Evolutionary conservation across 345 rosid genomes (phyloP).

Genomic region (Carallia pectinifolia): DNA sequence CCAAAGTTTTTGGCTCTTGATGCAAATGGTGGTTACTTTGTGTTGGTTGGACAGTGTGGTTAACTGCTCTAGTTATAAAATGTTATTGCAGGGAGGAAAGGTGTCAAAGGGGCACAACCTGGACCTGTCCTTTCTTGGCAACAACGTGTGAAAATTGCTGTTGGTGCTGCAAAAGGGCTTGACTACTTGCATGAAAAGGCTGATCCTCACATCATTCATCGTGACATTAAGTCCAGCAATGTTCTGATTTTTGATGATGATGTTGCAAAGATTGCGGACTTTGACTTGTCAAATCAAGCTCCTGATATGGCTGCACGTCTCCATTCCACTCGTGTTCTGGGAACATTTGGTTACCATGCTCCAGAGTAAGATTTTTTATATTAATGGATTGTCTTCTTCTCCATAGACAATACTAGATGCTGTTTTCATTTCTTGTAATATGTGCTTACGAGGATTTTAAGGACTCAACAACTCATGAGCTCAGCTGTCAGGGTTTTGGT

Average conservation of each 20-base stretch:
- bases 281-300: conserved; percentile 89
- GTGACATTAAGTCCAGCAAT: conserved; percentile 88
- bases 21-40: too few species aligned
- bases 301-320: conserved; percentile 91
- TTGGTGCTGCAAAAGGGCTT: conserved; percentile 87
- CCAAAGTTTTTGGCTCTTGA: too few species aligned
- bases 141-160: conserved; percentile 91
- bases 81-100: conserved; percentile 49
- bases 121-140: conserved; percentile 85
- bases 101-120: conserved; percentile 79
- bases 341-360: conserved; percentile 97
- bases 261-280: conserved; percentile 89
- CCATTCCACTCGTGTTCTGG: conserved; percentile 90
- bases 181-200: conserved; percentile 92
- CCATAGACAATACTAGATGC: background rate
- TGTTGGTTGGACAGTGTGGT: too few species aligned
- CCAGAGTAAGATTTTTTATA: conserved; percentile 65
- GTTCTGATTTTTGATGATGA: conserved; percentile 75
- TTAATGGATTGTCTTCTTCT: conserved; percentile 4
- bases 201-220: conserved; percentile 70
- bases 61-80: background rate
- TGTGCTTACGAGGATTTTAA: background rate
- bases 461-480: background rate
- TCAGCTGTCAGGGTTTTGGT: background rate
- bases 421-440: background rate